These are phyloP conservation scores for Stagonosporopsis tanaceti DNA, from an alignment of 2,329 filamentous ascomycete genomes.

Conservation along the genomic window DNA sequence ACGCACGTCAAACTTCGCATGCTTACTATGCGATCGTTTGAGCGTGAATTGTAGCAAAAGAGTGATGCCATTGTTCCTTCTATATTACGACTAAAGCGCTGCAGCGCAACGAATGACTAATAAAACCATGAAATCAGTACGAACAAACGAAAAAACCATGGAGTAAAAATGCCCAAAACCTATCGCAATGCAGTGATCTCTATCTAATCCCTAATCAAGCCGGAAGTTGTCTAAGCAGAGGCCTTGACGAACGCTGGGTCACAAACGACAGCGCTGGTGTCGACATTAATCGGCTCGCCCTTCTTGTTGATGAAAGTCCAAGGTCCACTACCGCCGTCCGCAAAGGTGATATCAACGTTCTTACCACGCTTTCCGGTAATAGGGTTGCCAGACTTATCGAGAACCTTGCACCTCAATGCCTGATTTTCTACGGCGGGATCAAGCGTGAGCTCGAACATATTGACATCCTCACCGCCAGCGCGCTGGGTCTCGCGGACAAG, in stretches of 20 bases:
- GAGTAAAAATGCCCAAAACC: neutral
- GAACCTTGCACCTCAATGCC: constrained; percentile 26
- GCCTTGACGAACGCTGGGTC: constrained; percentile 24
- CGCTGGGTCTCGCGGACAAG: constrained; percentile 11
- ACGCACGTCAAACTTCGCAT: no score
- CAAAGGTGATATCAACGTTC: constrained; percentile 28
- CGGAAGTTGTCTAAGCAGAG: neutral
- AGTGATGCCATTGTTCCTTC: neutral
- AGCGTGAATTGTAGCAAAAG: neutral
- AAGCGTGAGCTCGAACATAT: constrained; percentile 21
- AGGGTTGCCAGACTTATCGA: constrained; percentile 17
- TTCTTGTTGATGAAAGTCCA: constrained; percentile 23
- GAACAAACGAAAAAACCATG: neutral
- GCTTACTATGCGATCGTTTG: neutral
- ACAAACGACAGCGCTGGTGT: constrained; percentile 25
- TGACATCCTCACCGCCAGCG: constrained; percentile 5
- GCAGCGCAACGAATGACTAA: neutral
- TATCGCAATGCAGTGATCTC: constrained; percentile 1
- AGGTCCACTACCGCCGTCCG: constrained; percentile 21
- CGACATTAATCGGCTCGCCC: constrained; percentile 4
- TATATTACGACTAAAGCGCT: neutral
- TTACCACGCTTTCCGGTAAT: constrained; percentile 21
- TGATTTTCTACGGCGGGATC: constrained; percentile 16
- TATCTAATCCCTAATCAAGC: neutral
- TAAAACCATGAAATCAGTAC: neutral